Evolutionary conservation across 441 rosid genomes (phyloP).

Genomic region (Eugenia klotzschiana): DNA sequence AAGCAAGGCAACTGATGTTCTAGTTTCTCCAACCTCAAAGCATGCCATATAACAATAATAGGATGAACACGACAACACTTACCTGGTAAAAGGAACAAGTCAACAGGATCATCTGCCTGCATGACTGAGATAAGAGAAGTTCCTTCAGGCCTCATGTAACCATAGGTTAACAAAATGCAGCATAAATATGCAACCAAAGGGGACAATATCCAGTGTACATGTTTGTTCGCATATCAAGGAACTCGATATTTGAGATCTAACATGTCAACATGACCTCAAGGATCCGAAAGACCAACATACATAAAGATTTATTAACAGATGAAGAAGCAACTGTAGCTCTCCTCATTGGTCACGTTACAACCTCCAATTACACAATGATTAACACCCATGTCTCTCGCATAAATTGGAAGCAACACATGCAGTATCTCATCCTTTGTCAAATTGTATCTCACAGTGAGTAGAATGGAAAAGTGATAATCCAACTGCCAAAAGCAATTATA

Average conservation of each 20-base stretch:
- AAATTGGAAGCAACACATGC: not conserved
- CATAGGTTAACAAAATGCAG: not conserved
- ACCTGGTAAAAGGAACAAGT: constrained; percentile 82
- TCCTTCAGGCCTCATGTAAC: not conserved
- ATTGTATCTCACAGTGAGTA: not conserved
- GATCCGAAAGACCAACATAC: not conserved
- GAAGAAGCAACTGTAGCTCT: not conserved
- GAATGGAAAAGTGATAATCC: not conserved
- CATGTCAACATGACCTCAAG: not conserved
- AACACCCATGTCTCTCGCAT: not conserved
- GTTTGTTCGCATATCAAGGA: not conserved
- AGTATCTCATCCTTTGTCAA: not conserved
- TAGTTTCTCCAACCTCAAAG: not conserved
- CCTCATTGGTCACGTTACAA: not conserved
- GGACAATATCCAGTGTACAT: not conserved
- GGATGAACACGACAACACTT: not conserved
- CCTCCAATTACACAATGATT: not conserved
- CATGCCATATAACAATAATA: not conserved
- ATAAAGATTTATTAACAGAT: not conserved
- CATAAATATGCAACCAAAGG: not conserved
- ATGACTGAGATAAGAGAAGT: constrained; percentile 37
- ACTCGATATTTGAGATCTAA: not conserved
- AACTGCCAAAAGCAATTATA: not conserved
- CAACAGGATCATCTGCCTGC: constrained; percentile 63
- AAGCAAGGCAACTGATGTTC: not conserved